Evolutionary conservation across 208 protist genomes (phyloP), one percentile per base, ranked within the genome.

Genomic region (Crithidia bombi): DNA sequence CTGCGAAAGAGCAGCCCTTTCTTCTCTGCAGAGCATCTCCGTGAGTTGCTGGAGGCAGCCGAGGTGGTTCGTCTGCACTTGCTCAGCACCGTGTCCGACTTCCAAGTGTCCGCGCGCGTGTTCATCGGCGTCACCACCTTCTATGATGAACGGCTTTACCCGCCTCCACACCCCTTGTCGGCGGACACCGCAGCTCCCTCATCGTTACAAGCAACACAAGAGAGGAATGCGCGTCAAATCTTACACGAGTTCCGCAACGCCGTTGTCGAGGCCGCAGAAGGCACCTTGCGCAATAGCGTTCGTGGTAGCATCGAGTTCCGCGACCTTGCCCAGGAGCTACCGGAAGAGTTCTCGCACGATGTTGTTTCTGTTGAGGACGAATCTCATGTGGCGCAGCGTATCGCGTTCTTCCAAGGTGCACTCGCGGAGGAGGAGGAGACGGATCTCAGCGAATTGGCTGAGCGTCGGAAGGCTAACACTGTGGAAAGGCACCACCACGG

Each of bases 381-480:
- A 58, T 68, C 82, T 23, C 65, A 56, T 11, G 72, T 90, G 11
- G 71, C 77, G 11, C 72, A 79, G 36, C 83, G 78, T 66, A 90
- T 90, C 56, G 54, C 44, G 0, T 69, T 75, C 59, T 78, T 90
- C 39, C 47, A 76, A 36, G n/a, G 52, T 30, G 25, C 59, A 19
- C 50, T 66, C 25, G 32, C 65, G 39, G 67, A 68, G 23, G 75
- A 81, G 69, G 59, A 62, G 23, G 75, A 81, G 50, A 72, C 69
- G 28, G 63, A 70, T 15, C 44, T 76, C 44, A 47, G 54, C 39
- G 26, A 15, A 15, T 26, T 75, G 21, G 49, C 19, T 25, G 65
- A 63, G 9, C 69, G 49, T 21, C 44, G 32, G 9, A 55, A 55
- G 0, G 41, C 36, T 6, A 32, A 15, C 65, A n/a, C 35, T 23